phyloP scores from a whole-genome alignment of 257 asterid genomes.

The Linaria vulgaris region DNA sequence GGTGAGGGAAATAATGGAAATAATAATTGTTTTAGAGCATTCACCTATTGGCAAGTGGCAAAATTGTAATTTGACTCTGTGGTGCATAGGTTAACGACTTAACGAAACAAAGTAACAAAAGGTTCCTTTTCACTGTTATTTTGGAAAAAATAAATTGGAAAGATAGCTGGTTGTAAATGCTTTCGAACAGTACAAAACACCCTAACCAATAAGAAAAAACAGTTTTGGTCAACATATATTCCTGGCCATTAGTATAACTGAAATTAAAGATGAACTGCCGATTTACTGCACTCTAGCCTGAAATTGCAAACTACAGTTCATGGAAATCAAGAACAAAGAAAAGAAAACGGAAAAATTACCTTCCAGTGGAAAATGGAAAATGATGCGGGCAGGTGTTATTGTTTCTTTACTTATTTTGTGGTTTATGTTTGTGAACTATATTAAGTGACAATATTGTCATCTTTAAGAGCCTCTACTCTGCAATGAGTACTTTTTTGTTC shows the following conservation, averaged over 20 bases:
- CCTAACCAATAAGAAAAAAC: too few species aligned
- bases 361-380: constrained; percentile 1
- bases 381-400: not conserved
- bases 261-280: too few species aligned
- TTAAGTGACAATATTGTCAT: constrained; percentile 16
- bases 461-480: constrained; percentile 14
- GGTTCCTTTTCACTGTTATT: not conserved
- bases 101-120: not conserved
- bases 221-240: not conserved
- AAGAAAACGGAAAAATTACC: not conserved
- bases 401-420: constrained; percentile 1
- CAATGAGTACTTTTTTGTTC: constrained; percentile 19
- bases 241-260: not conserved
- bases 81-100: constrained; percentile 11
- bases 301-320: constrained; percentile 5
- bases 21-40: not conserved
- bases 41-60: not conserved
- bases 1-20: not conserved
- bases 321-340: not conserved
- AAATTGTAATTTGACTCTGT: not conserved
- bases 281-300: not conserved
- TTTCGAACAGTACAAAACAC: not conserved
- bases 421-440: not conserved
- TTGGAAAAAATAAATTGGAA: not conserved
- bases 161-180: not conserved